phyloP scores from a whole-genome alignment of 345 rosid genomes.

The Citrus mangshanensis region DNA sequence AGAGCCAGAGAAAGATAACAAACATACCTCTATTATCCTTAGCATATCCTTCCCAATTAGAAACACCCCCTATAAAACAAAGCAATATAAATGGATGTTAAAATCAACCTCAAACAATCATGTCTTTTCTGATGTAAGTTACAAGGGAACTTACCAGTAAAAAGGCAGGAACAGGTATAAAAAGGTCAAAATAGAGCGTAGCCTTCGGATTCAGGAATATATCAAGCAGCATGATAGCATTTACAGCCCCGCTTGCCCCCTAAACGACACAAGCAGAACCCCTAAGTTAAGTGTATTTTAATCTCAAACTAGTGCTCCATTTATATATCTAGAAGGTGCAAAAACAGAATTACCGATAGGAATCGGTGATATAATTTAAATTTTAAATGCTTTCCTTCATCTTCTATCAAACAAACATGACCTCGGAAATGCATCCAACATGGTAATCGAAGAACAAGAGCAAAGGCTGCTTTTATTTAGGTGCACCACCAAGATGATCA shows the following conservation, averaged over 20 bases:
- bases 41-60: constrained; percentile 65
- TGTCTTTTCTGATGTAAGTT: constrained; percentile 6
- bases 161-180: constrained; percentile 87
- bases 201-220: constrained; percentile 81
- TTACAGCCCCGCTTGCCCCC: constrained; percentile 96
- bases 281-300: not conserved
- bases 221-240: constrained; percentile 83
- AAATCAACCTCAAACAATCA: not conserved
- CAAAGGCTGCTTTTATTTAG: not conserved
- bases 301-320: not conserved
- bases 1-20: not conserved
- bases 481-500: not conserved
- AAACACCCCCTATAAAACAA: constrained; percentile 56
- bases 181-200: constrained; percentile 58
- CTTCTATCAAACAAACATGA: not conserved
- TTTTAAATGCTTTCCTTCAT: not conserved
- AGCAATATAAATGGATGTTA: not conserved
- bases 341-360: not conserved
- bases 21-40: constrained; percentile 64
- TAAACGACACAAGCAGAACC: constrained; percentile 19
- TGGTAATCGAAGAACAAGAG: not conserved
- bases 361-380: not conserved
- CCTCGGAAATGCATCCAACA: not conserved
- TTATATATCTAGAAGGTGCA: not conserved
- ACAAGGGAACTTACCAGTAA: constrained; percentile 54